Evolutionary conservation across 2,329 filamentous ascomycete species (phyloP), one percentile per base, ranked within the genome.

Genomic region (Xylaria arbuscula): DNA sequence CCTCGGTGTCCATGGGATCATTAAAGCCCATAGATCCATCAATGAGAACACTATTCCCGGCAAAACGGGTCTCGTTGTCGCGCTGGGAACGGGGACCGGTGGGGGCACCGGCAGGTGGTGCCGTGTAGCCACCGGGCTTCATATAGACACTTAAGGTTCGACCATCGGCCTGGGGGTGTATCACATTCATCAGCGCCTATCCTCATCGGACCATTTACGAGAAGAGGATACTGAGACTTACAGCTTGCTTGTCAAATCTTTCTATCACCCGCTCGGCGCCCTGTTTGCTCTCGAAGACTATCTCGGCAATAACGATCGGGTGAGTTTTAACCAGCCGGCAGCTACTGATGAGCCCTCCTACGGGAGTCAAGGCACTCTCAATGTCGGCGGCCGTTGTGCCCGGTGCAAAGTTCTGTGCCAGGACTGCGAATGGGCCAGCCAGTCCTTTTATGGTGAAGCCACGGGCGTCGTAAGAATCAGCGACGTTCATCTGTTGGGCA

Each of bases 381-480:
- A 96, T 93, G 76, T 96, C 93, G 36, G 91, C 92, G 1, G 90
- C 91, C 7, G 93, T 94, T 0, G 93, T 96, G 45, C 93, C 93
- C 1, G 88, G 88, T 13, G 92, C 93, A 77, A 96, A 93, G 83
- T 96, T 96, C 79, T 92, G 90, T 2, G 91, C 92, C 77, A 93
- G 87, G 28, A 96, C 87, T 19, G 88, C 86, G 74, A 88, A 93
- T 1, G 92, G 92, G 0, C 92, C 90, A 0, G 90, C 90, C 9
- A 91, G 82, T n/a, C 93, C 93, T 62, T 89, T 85, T 72, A 96
- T 94, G 42, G 86, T 89, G 54, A 95, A 86, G 22, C 90, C 89
- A 68, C 76, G 76, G 68, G 68, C 50, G 59, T 77, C 72, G n/a
- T 69, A 69, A 42, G 72, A 54, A 45, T 69, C 66, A 58, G 36